These are phyloP conservation scores for Ophiocordyceps sinensis DNA, from an alignment of 2,329 filamentous ascomycete genomes.

Conservation along the genomic window DNA sequence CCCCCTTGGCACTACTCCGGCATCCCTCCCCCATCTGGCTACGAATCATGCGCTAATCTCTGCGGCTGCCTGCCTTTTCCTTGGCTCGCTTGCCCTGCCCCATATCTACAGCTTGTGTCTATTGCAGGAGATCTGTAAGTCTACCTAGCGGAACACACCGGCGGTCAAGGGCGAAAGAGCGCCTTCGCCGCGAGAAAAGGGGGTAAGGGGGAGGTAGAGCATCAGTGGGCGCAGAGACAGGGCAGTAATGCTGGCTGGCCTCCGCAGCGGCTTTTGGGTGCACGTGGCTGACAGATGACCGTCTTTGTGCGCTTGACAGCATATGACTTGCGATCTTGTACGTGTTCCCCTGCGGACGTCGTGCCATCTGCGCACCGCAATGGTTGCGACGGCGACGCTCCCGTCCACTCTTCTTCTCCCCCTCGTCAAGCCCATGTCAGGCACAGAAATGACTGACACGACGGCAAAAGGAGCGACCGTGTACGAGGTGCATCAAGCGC, in stretches of 20 bases:
- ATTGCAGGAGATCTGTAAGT: conserved; percentile 83
- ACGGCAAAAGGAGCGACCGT: conserved; percentile 66
- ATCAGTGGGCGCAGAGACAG: background rate
- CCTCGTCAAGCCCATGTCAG: too few relatives aligned
- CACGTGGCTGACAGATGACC: conserved; percentile 4
- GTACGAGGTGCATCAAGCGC: conserved; percentile 93
- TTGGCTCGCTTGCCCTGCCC: background rate
- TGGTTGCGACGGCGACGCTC: background rate
- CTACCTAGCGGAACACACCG: conserved; percentile 5
- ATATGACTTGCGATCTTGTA: conserved; percentile 90
- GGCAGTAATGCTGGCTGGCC: background rate
- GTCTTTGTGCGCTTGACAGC: conserved; percentile 31
- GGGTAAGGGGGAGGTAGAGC: too few relatives aligned
- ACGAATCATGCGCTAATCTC: conserved; percentile 1
- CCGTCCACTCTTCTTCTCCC: conserved; percentile 1
- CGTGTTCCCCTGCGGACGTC: conserved; percentile 21
- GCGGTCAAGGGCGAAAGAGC: background rate
- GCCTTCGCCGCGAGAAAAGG: too few relatives aligned
- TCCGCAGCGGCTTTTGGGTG: background rate
- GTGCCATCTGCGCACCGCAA: background rate
- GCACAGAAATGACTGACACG: conserved; percentile 9
- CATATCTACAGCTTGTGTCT: conserved; percentile 54
- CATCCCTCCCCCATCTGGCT: background rate
- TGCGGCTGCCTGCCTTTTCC: background rate
- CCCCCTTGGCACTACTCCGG: conserved; percentile 3